These are phyloP conservation scores for Hyaloperonospora brassicae DNA, from an alignment of 352 stramenopile species.

Conservation along the genomic window DNA sequence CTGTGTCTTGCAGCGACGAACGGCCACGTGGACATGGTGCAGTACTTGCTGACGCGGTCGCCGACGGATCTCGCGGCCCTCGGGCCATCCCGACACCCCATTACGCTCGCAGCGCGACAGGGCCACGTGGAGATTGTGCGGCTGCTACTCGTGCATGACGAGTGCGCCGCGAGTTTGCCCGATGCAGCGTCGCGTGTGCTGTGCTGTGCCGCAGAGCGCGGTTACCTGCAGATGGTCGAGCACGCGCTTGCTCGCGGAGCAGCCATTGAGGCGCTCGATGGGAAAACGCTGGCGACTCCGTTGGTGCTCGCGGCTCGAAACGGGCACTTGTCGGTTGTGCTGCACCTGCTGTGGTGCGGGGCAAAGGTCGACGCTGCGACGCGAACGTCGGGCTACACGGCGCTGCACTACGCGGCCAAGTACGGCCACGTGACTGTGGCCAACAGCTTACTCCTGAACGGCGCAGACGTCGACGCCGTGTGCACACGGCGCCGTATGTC, in stretches of 20 bases:
- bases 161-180: constrained; percentile 29
- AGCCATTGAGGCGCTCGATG: constrained; percentile 27
- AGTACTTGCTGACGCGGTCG: constrained; percentile 29
- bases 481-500: constrained; percentile 28
- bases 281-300: constrained; percentile 31
- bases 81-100: constrained; percentile 28
- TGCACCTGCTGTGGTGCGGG: constrained; percentile 42
- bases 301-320: constrained; percentile 42
- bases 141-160: constrained; percentile 29
- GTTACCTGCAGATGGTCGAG: constrained; percentile 46
- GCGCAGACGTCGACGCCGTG: constrained; percentile 39
- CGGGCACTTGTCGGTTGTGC: constrained; percentile 38
- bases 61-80: constrained; percentile 20
- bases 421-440: constrained; percentile 47
- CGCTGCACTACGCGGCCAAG: constrained; percentile 44
- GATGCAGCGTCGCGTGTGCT: constrained; percentile 36
- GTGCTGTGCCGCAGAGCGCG: constrained; percentile 37
- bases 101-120: constrained; percentile 35
- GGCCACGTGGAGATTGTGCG: constrained; percentile 44
- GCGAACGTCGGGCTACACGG: constrained; percentile 35
- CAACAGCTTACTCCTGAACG: constrained; percentile 47
- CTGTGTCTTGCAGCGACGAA: constrained; percentile 45
- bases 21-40: constrained; percentile 44
- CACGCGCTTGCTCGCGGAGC: constrained; percentile 37
- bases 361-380: constrained; percentile 37